A percentile compares a stretch with the other conserved stretches of the same genome.
phyloP scores from a whole-genome alignment of 2,329 filamentous ascomycete genomes.

The Huntiella decipiens region DNA sequence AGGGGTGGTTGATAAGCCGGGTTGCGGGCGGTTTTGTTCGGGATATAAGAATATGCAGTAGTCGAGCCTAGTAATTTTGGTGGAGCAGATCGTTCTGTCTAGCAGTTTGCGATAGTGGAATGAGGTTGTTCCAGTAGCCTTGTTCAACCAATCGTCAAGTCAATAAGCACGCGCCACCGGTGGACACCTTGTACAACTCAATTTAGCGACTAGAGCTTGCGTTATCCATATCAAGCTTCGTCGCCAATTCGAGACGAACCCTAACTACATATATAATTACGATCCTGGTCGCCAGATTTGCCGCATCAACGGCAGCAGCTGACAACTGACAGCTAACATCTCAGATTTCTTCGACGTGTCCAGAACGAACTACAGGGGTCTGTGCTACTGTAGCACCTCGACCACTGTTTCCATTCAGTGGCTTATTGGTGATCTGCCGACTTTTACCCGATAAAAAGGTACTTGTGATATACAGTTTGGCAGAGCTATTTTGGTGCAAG shows the following conservation, averaged over 20 bases:
- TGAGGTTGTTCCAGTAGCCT: conserved; percentile 2
- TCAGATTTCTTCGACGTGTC: conserved; percentile 10
- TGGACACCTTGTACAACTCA: conserved; percentile 5
- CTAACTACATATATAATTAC: not conserved
- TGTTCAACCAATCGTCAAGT: conserved; percentile 2
- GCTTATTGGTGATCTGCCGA: too few relatives aligned
- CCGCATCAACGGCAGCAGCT: not conserved
- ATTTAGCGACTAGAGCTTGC: conserved; percentile 1
- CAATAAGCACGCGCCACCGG: not conserved
- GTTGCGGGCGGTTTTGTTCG: not conserved
- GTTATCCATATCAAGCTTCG: not conserved
- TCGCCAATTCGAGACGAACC: not conserved
- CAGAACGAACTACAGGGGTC: conserved; percentile 6
- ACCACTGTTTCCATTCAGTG: too few relatives aligned
- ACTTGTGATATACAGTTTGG: conserved; percentile 3
- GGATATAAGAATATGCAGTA: not conserved
- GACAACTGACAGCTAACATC: too few relatives aligned
- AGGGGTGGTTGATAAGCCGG: too few relatives aligned
- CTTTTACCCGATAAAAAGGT: not conserved
- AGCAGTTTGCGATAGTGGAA: not conserved
- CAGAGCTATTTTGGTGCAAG: not conserved
- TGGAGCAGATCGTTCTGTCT: not conserved
- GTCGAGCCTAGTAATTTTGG: not conserved
- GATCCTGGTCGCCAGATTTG: too few relatives aligned
- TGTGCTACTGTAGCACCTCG: too few relatives aligned